Evolutionary conservation across 208 protist species (phyloP), one percentile per base, ranked within the genome.

Genomic region (Leishmania tropica): DNA sequence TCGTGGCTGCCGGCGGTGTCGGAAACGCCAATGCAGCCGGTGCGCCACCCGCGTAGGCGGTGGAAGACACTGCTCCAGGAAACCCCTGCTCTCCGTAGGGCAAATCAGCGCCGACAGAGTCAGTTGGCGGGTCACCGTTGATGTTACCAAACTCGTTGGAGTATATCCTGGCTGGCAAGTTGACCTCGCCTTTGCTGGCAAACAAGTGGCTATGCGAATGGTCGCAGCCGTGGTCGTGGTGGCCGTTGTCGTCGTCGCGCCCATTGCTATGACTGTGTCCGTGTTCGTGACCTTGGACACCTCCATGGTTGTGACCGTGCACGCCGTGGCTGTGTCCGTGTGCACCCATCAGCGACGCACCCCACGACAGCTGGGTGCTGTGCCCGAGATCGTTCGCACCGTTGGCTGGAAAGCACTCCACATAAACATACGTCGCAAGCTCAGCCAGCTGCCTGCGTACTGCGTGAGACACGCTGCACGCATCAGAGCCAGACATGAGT

Each of bases 381-480:
- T 83, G 74, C 13, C 78, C 65, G 17, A 86, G 17, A 24, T 60
- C 67, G 45, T 81, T 73, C 2, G 70, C 35, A n/a, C 75, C 78
- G n/a, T 75, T 80, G 13, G 80, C 68, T 0, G 76, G 54, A 72
- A 89, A 87, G 82, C 85, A 93, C 81, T 96, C 90, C 62, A 96
- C 91, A 77, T 94, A 93, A 28, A 91, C 87, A 62, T 89, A 80
- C 19, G 73, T 88, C 31, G 86, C 88, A 24, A 94, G 76, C 7
- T 83, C 72, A 47, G 84, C n/a, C 21, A 94, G 75, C 31, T 85
- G 78, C 28, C 81, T 58, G 17, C 88, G 90, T 68, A 80, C 88
- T 48, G 81, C 81, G 3, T 37, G 56, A 0, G 86, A 86, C 2
- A 94, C 86, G 28, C 78, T 71, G 42, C 83, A 54, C 8, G 85